A percentile compares a stretch with the other conserved stretches of the same genome.
These are phyloP conservation scores for Gynochthodes officinalis DNA, from an alignment of 257 asterid species.

Conservation along the genomic window DNA sequence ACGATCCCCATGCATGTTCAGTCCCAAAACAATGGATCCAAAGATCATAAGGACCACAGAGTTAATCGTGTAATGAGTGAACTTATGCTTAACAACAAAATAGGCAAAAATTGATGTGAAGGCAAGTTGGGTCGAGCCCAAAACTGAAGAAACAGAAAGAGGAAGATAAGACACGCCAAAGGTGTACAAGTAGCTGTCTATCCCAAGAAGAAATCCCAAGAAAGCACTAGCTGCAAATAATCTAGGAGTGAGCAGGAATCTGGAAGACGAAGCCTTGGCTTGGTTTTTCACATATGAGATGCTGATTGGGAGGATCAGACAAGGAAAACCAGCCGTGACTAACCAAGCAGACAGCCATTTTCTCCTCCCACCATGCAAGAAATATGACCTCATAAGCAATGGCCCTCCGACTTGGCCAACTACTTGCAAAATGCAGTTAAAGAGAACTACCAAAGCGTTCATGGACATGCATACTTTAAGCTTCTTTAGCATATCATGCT, in stretches of 20 bases:
- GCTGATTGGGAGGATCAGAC: slow-evolving; percentile 26
- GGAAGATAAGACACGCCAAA: slow-evolving; percentile 32
- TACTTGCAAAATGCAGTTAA: slow-evolving; percentile 18
- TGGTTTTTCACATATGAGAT: slow-evolving; percentile 8
- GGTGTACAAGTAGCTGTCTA: slow-evolving; percentile 32
- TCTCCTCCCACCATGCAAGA: slow-evolving; percentile 30
- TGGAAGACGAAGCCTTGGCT: not conserved
- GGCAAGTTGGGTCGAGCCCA: slow-evolving; percentile 26
- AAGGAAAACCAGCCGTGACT: slow-evolving; percentile 36
- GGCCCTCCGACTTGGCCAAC: slow-evolving; percentile 34
- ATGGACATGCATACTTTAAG: slow-evolving; percentile 9
- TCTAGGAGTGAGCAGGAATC: slow-evolving; percentile 21
- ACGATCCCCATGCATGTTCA: slow-evolving; percentile 28
- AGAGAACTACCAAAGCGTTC: slow-evolving; percentile 20
- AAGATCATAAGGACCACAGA: slow-evolving; percentile 32
- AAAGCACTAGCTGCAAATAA: slow-evolving; percentile 13
- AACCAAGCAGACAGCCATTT: slow-evolving; percentile 34
- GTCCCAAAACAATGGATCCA: slow-evolving; percentile 31
- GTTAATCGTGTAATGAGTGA: slow-evolving; percentile 27
- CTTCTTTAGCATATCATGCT: not conserved
- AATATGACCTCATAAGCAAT: slow-evolving; percentile 30
- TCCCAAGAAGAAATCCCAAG: slow-evolving; percentile 26
- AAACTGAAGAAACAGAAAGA: slow-evolving; percentile 30
- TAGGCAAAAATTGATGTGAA: slow-evolving; percentile 30
- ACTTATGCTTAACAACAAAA: slow-evolving; percentile 26